These are phyloP conservation scores for Pleoardoris graminearum DNA, from an alignment of 2,329 filamentous ascomycete species.

Conservation along the genomic window DNA sequence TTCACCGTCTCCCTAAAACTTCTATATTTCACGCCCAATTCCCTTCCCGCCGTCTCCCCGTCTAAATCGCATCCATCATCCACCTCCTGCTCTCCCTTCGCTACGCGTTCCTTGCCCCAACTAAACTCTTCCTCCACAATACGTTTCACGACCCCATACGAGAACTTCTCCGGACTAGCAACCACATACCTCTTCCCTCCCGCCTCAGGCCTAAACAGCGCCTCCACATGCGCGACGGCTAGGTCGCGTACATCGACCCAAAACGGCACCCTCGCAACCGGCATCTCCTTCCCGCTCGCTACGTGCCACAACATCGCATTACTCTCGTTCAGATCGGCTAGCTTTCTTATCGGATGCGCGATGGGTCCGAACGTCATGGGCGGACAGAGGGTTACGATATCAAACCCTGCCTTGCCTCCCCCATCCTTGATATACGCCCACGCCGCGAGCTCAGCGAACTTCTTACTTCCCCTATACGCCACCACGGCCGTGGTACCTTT, in stretches of 20 bases:
- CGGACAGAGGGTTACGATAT: conserved; percentile 29
- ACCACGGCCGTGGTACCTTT: conserved; percentile 16
- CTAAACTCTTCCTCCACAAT: conserved; percentile 50
- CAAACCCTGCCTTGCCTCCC: conserved; percentile 25
- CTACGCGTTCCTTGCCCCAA: conserved; percentile 40
- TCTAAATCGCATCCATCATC: conserved; percentile 51
- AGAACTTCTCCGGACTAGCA: conserved; percentile 51
- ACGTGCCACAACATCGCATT: conserved; percentile 28
- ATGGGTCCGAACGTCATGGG: conserved; percentile 34
- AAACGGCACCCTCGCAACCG: conserved; percentile 46
- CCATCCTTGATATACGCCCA: conserved; percentile 28
- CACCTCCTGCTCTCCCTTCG: conserved; percentile 36
- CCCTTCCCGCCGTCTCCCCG: conserved; percentile 46
- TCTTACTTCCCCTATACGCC: conserved; percentile 30
- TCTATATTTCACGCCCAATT: conserved; percentile 47
- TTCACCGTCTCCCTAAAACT: conserved; percentile 44
- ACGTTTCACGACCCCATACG: conserved; percentile 50
- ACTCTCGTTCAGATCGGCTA: conserved; percentile 26
- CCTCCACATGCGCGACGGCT: conserved; percentile 51
- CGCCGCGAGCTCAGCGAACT: conserved; percentile 29
- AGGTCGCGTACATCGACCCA: conserved; percentile 56
- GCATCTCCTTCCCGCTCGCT: conserved; percentile 42
- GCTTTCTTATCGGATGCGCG: conserved; percentile 14
- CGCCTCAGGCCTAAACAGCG: conserved; percentile 44
- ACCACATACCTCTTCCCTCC: conserved; percentile 49